phyloP scores from a whole-genome alignment of 1,139 yeast species.

The Hyphopichia buzzinii region DNA sequence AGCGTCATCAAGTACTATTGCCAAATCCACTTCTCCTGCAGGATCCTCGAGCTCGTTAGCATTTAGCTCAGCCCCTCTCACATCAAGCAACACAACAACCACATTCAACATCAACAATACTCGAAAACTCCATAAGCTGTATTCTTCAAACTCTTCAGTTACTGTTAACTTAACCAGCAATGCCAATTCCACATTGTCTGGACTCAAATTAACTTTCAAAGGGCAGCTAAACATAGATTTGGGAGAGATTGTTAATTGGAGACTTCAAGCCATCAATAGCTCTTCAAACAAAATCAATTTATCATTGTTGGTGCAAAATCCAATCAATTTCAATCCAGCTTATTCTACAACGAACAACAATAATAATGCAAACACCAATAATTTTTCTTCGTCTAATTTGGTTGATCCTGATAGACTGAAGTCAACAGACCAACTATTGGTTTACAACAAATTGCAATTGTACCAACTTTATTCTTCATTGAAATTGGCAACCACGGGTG shows the following conservation, averaged over 20 bases:
- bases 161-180: conserved; percentile 41
- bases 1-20: background rate
- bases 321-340: conserved; percentile 21
- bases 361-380: conserved; percentile 7
- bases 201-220: conserved; percentile 58
- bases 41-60: conserved; percentile 4
- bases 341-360: conserved; percentile 8
- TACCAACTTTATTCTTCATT: conserved; percentile 33
- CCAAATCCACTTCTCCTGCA: background rate
- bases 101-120: conserved; percentile 3
- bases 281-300: conserved; percentile 46
- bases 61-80: background rate
- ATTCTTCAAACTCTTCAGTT: conserved; percentile 38
- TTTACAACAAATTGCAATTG: conserved; percentile 25
- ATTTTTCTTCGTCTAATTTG: conserved; percentile 16
- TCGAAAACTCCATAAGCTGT: conserved; percentile 1
- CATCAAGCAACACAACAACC: conserved; percentile 1
- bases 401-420: conserved; percentile 5
- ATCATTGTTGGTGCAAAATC: conserved; percentile 35
- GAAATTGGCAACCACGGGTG: conserved; percentile 42
- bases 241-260: conserved; percentile 65
- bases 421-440: conserved; percentile 12
- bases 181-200: conserved; percentile 34
- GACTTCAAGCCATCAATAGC: conserved; percentile 64
- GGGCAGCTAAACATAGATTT: conserved; percentile 62